Percentiles rank a stretch among this genome's conserved stretches.
These are phyloP conservation scores for Eucalyptus shirleyi DNA, from an alignment of 345 rosid genomes.

Conservation along the genomic window DNA sequence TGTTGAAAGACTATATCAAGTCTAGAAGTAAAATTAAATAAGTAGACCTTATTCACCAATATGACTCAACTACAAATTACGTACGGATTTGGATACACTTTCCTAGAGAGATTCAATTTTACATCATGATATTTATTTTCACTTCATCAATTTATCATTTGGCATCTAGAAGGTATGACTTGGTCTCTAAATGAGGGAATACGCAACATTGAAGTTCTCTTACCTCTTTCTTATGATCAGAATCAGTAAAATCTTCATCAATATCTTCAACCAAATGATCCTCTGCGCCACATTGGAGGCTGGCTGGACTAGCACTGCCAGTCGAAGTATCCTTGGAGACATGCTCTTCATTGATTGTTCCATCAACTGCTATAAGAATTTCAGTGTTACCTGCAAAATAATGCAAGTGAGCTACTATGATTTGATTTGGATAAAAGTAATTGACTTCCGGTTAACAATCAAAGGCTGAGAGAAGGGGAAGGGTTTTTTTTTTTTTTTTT, in stretches of 20 bases:
- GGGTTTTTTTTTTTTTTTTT: too few species aligned
- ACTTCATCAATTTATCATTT: background rate
- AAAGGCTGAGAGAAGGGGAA: background rate
- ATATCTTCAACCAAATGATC: conserved; percentile 10
- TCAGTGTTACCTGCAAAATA: conserved; percentile 19
- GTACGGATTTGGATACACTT: background rate
- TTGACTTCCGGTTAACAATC: background rate
- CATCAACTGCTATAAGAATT: conserved; percentile 12
- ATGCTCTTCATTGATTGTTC: conserved; percentile 10
- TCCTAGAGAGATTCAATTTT: background rate
- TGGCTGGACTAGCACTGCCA: conserved; percentile 11
- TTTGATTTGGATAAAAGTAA: background rate
- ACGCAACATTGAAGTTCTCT: background rate
- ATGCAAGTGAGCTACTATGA: background rate
- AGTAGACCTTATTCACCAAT: background rate
- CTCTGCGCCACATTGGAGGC: background rate
- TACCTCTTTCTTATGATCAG: conserved; percentile 27
- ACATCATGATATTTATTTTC: background rate
- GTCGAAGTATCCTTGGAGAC: background rate
- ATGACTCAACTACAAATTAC: background rate
- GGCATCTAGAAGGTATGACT: background rate
- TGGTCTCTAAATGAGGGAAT: background rate
- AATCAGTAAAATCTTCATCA: conserved; percentile 8
- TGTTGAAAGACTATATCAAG: background rate
- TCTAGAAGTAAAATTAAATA: background rate